Conservation (phyloP, 495 filamentous ascomycete species). For the Apiosordaria backusii region DNA sequence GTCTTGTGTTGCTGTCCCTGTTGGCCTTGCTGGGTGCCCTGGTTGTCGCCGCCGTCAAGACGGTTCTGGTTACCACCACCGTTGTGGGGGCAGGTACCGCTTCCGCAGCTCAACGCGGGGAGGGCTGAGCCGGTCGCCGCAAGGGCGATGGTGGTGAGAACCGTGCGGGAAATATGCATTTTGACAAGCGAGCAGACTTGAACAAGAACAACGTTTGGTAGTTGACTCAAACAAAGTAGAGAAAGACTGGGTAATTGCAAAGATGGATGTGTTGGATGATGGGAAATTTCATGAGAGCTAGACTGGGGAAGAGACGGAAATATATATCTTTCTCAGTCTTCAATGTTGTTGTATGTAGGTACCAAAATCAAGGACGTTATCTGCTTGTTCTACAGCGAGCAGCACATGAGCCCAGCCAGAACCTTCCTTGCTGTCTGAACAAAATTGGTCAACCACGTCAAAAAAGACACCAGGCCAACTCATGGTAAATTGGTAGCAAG, state of each 20-base stretch:
- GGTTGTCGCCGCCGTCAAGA: not conserved
- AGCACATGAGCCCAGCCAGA: not conserved
- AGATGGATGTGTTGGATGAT: not conserved
- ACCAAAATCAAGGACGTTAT: not conserved
- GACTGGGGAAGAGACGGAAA: not conserved
- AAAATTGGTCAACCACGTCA: not conserved
- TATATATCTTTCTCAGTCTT: not conserved
- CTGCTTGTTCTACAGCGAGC: not conserved
- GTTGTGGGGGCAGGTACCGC: constrained; percentile 7
- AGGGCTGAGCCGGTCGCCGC: constrained; percentile 5
- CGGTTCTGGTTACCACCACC: not conserved
- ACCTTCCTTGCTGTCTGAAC: not conserved
- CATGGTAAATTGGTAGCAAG: not conserved
- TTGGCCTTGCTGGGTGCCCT: not conserved
- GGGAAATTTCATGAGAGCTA: not conserved
- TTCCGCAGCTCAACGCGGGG: not conserved
- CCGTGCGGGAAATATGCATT: constrained; percentile 5
- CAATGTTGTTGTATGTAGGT: no score
- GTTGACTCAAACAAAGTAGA: not conserved
- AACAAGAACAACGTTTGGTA: not conserved
- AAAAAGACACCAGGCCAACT: not conserved
- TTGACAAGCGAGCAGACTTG: not conserved
- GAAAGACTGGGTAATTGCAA: not conserved
- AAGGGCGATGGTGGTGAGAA: constrained; percentile 3
- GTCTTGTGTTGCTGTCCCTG: not conserved